Conservation (phyloP, 176 grass and related monocot species). For the Phragmites australis region DNA sequence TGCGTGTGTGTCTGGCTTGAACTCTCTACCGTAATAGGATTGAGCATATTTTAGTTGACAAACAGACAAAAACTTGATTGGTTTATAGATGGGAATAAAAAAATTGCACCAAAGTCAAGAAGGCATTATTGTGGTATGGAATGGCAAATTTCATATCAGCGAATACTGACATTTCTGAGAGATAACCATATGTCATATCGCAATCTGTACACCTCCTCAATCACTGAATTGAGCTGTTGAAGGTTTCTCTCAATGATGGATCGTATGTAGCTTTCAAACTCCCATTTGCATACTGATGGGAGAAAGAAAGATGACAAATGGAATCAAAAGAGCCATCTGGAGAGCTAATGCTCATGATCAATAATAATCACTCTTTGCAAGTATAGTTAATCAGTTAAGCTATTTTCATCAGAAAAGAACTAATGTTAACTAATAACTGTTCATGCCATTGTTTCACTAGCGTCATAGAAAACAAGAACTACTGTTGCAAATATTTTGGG, state of each 20-base stretch:
- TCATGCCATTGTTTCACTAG: not conserved
- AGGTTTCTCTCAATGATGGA: slow-evolving; percentile 31
- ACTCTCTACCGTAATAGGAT: not conserved
- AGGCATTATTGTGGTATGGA: slow-evolving; percentile 7
- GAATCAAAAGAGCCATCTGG: slow-evolving; percentile 23
- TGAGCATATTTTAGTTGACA: slow-evolving; percentile 14
- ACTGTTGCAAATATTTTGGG: not conserved
- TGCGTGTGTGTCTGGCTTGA: not conserved
- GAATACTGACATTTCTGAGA: slow-evolving; percentile 10
- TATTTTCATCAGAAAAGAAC: not conserved
- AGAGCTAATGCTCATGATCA: not conserved
- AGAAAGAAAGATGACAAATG: not conserved
- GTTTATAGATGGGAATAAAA: slow-evolving; percentile 1
- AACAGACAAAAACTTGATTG: slow-evolving; percentile 19
- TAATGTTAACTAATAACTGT: not conserved
- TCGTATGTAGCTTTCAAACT: slow-evolving; percentile 16
- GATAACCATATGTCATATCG: not conserved
- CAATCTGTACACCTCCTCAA: slow-evolving; percentile 13
- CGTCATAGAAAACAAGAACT: slow-evolving; percentile 13
- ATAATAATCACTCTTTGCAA: not conserved
- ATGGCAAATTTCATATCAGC: slow-evolving; percentile 12
- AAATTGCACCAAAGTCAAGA: slow-evolving; percentile 23
- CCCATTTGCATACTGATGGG: slow-evolving; percentile 14
- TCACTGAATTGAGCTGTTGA: not conserved
- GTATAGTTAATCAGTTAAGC: slow-evolving; percentile 2